Conservation (phyloP, 352 stramenopile species). For the Pythium rishiriense region DNA sequence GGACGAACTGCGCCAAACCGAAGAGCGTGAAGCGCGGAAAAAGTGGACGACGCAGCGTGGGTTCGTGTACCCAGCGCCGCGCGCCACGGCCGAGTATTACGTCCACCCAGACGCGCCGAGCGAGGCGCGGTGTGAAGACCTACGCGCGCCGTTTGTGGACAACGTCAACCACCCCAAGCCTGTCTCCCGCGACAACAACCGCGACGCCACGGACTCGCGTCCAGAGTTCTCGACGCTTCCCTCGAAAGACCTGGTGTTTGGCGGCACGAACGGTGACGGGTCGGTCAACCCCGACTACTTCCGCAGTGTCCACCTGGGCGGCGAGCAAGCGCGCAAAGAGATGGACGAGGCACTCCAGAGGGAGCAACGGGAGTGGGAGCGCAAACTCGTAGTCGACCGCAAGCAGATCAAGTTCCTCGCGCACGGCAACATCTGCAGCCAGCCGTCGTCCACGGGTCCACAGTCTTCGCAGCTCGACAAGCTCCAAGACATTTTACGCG, state of each 20-base stretch:
- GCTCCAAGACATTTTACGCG: constrained; percentile 67
- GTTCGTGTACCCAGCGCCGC: constrained; percentile 86
- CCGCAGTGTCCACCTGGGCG: constrained; percentile 82
- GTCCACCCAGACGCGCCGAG: constrained; percentile 70
- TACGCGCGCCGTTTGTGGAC: constrained; percentile 82
- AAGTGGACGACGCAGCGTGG: constrained; percentile 85
- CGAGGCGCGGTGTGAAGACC: constrained; percentile 78
- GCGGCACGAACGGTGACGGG: constrained; percentile 75
- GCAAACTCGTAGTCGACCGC: constrained; percentile 87
- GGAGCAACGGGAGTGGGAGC: constrained; percentile 72
- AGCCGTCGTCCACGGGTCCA: constrained; percentile 29
- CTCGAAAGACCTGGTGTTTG: constrained; percentile 88
- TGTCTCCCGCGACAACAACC: constrained; percentile 41
- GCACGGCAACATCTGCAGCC: constrained; percentile 80
- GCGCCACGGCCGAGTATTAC: constrained; percentile 66
- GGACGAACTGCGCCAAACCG: constrained; percentile 50
- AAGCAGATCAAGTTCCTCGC: constrained; percentile 86
- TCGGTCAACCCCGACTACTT: constrained; percentile 78
- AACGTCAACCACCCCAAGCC: constrained; percentile 75
- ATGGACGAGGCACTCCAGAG: constrained; percentile 69
- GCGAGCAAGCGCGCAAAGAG: constrained; percentile 70
- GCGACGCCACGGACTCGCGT: constrained; percentile 9
- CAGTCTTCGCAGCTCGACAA: constrained; percentile 78
- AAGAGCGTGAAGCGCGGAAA: constrained; percentile 45
- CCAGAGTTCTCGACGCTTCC: constrained; percentile 78